Evolutionary conservation across 768 basidiomycete species (phyloP).

Genomic region (Tylopilus sp.): DNA sequence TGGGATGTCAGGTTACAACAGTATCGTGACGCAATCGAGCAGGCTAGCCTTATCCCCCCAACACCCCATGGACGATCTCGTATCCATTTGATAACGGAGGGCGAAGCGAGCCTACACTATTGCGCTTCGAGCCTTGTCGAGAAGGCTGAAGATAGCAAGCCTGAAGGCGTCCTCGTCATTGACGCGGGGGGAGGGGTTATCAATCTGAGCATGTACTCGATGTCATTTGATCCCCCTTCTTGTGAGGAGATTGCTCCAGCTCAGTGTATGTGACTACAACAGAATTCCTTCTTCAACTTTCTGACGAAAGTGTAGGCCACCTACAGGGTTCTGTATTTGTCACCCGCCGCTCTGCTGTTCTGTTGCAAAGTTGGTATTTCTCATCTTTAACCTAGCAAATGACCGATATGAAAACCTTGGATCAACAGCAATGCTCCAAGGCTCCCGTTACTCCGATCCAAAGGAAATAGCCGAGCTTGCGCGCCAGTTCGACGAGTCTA

Average conservation of each 20-base stretch:
- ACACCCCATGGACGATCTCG: background rate
- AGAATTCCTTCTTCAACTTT: background rate
- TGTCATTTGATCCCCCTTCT: background rate
- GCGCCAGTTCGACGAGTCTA: too few species aligned
- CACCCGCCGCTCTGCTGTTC: too few species aligned
- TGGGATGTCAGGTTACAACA: background rate
- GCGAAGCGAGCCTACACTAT: background rate
- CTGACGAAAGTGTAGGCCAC: background rate
- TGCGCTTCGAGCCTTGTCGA: background rate
- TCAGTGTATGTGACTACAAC: background rate
- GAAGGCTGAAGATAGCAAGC: too few species aligned
- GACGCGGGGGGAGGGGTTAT: background rate
- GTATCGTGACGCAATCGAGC: background rate
- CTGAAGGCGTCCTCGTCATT: background rate
- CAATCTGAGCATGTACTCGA: background rate
- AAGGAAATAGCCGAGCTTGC: too few species aligned
- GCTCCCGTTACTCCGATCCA: too few species aligned
- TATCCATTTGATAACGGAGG: background rate
- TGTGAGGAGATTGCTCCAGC: background rate
- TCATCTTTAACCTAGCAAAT: too few species aligned
- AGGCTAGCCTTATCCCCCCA: background rate
- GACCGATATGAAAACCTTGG: too few species aligned
- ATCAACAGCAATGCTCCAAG: too few species aligned
- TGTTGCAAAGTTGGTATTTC: too few species aligned
- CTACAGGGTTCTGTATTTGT: background rate